Percentiles rank a stretch among this genome's conserved stretches.
Conservation (phyloP, 2,329 filamentous ascomycete genomes). For the Aspergillus sergii region DNA sequence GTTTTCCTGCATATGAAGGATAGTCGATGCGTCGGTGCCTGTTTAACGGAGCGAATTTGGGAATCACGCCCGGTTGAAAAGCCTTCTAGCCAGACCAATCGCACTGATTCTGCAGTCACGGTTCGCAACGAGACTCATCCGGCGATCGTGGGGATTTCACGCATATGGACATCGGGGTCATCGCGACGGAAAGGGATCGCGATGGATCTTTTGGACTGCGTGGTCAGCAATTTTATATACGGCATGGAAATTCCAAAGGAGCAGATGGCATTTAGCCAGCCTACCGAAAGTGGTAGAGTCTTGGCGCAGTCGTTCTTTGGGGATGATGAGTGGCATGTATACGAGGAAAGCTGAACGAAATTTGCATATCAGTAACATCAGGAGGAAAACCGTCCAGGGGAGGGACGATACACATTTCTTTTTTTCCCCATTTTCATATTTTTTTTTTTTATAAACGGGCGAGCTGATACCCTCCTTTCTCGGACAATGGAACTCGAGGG, state of each 20-base stretch:
- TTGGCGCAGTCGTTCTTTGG: slow-evolving; percentile 63
- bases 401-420: slow-evolving; percentile 10
- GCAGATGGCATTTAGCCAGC: slow-evolving; percentile 65
- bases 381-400: not conserved
- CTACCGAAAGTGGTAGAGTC: slow-evolving; percentile 62
- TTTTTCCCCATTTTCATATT: not conserved
- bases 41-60: slow-evolving; percentile 63
- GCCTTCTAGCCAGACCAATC: slow-evolving; percentile 17
- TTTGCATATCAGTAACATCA: slow-evolving; percentile 6
- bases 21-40: slow-evolving; percentile 64
- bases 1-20: slow-evolving; percentile 64
- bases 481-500: slow-evolving; percentile 20
- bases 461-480: slow-evolving; percentile 28
- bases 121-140: slow-evolving; percentile 46
- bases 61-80: slow-evolving; percentile 56
- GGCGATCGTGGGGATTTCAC: slow-evolving; percentile 63
- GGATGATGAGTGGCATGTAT: slow-evolving; percentile 62
- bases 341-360: slow-evolving; percentile 47
- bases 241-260: slow-evolving; percentile 58
- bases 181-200: slow-evolving; percentile 62
- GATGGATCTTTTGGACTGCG: slow-evolving; percentile 58
- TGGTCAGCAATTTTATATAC: slow-evolving; percentile 58
- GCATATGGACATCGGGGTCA: slow-evolving; percentile 65
- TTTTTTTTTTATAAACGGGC: slow-evolving; percentile 20
- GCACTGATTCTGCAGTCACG: slow-evolving; percentile 48